Evolutionary conservation across 371 early-diverging fungal genomes (phyloP).

Genomic region (Lichtheimia hyalospora): DNA sequence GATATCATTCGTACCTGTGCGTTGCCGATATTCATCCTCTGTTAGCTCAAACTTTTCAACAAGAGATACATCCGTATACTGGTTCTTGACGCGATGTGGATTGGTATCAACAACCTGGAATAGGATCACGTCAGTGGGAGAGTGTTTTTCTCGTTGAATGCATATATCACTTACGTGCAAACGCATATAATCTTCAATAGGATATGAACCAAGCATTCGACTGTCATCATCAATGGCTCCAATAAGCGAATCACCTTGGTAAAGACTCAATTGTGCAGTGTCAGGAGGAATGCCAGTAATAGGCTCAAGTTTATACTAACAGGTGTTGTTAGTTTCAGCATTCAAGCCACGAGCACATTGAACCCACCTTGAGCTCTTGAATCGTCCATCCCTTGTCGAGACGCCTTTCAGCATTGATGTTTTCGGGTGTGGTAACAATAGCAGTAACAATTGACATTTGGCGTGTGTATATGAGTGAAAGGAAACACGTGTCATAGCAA

Average conservation of each 20-base stretch:
- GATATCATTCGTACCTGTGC: constrained; percentile 56
- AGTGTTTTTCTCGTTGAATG: neutral
- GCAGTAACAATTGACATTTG: constrained; percentile 71
- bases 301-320: constrained; percentile 80
- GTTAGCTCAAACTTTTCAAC: constrained; percentile 92
- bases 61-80: constrained; percentile 83
- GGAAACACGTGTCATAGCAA: neutral
- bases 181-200: constrained; percentile 80
- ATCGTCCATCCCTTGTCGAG: constrained; percentile 79
- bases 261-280: constrained; percentile 68
- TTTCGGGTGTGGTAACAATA: constrained; percentile 69
- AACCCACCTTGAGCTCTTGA: constrained; percentile 65
- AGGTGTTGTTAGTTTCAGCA: neutral
- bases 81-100: constrained; percentile 65
- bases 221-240: constrained; percentile 66
- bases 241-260: constrained; percentile 58
- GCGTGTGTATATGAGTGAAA: neutral
- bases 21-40: constrained; percentile 84
- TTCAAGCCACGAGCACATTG: neutral
- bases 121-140: neutral
- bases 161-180: constrained; percentile 47
- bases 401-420: constrained; percentile 73
- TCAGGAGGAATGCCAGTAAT: constrained; percentile 86
- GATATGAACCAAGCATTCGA: constrained; percentile 85
- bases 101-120: constrained; percentile 68